Evolutionary conservation across 2,329 filamentous ascomycete species (phyloP).

Genomic region (Cladobotryum mycophilum): DNA sequence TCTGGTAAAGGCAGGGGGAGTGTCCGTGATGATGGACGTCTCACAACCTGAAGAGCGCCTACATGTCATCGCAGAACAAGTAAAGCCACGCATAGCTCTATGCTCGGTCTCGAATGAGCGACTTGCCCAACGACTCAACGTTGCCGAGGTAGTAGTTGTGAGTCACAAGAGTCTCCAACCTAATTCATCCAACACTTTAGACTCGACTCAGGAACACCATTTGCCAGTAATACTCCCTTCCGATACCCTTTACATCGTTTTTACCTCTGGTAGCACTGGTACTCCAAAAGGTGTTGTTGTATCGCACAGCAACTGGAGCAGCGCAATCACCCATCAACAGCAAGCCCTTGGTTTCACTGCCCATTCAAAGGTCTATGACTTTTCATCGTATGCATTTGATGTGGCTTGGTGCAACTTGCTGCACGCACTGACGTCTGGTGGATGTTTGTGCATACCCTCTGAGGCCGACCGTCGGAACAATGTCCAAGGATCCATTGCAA

Average conservation of each 20-base stretch:
- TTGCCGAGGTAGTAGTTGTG: too few relatives aligned
- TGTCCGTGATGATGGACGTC: constrained; percentile 16
- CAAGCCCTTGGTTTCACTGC: constrained; percentile 13
- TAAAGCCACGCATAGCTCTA: too few relatives aligned
- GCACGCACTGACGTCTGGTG: constrained; percentile 9
- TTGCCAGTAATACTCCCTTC: too few relatives aligned
- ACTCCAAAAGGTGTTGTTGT: constrained; percentile 47
- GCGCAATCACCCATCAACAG: constrained; percentile 32
- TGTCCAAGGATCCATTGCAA: not conserved
- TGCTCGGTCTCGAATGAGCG: too few relatives aligned
- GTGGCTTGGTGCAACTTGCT: constrained; percentile 7
- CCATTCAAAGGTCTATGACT: constrained; percentile 9
- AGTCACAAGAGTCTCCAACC: too few relatives aligned
- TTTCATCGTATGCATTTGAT: constrained; percentile 14
- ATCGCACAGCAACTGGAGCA: constrained; percentile 33
- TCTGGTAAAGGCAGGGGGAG: constrained; percentile 22
- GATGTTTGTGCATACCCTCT: constrained; percentile 2
- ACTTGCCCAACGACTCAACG: too few relatives aligned
- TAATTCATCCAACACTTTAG: too few relatives aligned
- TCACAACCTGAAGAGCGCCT: not conserved
- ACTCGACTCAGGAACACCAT: too few relatives aligned
- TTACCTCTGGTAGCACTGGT: constrained; percentile 51
- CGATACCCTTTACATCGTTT: constrained; percentile 35
- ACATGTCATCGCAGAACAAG: not conserved
- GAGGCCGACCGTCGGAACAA: not conserved